Conservation (phyloP, 2,329 filamentous ascomycete species). For the Fusarium napiforme region DNA sequence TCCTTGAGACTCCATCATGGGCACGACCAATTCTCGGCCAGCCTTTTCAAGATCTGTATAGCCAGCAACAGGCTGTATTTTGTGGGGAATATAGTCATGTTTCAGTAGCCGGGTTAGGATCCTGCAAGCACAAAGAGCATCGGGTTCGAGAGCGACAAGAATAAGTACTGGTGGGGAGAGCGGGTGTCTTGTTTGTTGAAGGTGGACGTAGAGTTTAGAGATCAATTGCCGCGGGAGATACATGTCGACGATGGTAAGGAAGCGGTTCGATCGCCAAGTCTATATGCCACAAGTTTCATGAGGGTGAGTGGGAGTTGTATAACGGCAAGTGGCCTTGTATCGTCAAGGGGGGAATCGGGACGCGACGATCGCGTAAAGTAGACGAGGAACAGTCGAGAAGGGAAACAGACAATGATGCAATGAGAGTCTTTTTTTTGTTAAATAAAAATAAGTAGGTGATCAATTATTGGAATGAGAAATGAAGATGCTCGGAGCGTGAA, state of each 20-base stretch:
- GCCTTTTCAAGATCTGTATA: slow-evolving; percentile 88
- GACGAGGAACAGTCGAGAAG: background rate
- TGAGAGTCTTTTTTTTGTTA: background rate
- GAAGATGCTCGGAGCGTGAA: background rate
- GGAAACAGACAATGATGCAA: background rate
- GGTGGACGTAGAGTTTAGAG: slow-evolving; percentile 89
- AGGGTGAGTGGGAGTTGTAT: slow-evolving; percentile 18
- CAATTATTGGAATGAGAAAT: slow-evolving; percentile 1
- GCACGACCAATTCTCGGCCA: slow-evolving; percentile 80
- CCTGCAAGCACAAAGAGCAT: slow-evolving; percentile 93
- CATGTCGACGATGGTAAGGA: slow-evolving; percentile 65
- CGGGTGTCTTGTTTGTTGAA: slow-evolving; percentile 87
- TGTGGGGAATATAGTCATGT: slow-evolving; percentile 97
- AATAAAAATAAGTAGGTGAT: background rate
- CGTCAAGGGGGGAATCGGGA: slow-evolving; percentile 20
- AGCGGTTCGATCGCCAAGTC: slow-evolving; percentile 30
- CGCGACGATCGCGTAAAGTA: slow-evolving; percentile 41
- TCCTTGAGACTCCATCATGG: slow-evolving; percentile 87
- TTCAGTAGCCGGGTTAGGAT: slow-evolving; percentile 94
- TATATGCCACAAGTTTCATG: slow-evolving; percentile 41
- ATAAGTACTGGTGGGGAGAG: slow-evolving; percentile 90
- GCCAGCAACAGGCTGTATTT: slow-evolving; percentile 93
- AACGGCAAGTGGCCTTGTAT: slow-evolving; percentile 8
- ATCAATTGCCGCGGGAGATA: slow-evolving; percentile 93
- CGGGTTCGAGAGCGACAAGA: slow-evolving; percentile 92